Evolutionary conservation across 2,329 filamentous ascomycete genomes (phyloP), one percentile per base, ranked within the genome.

Genomic region (Gnomoniopsis sp.): DNA sequence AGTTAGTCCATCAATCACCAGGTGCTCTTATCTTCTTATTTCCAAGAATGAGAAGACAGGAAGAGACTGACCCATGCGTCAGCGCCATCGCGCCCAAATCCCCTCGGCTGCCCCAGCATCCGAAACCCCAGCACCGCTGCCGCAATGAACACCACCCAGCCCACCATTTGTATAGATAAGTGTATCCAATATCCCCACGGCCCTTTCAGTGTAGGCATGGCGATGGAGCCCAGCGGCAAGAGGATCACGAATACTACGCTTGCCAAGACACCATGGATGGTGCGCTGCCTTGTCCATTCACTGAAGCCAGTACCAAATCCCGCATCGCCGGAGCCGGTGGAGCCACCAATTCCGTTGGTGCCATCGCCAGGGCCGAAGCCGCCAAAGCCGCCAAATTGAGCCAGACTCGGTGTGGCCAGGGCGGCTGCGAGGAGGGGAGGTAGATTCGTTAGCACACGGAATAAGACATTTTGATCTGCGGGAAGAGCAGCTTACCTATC

Each of bases 71-170:
- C 71, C 65, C 57, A 76, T 74, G 59, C 76, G 49, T 38, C 22
- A 53, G 3, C 15, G 12, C 51, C 21, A 26, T 62, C 70, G 2
- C 66, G 65, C 0, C 65, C 65, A 1, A 62, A 59, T 11, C 66
- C 69, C 0, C 63, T 66, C 2, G 77, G 65, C 4, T 65, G 66
- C 10, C 59, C 59, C 0, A 75, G 69, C 2, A 81, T 64, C 30
- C 72, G 73, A n/a, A 81, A 68, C 1, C 78, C 79, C 30, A 81
- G 44, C 0, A 66, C 77, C 0, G 73, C 74, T 3, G 68, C 77
- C 3, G 71, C 71, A 2, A 77, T 58, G 52, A 72, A 79, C 1
- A 77, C 38, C 3, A 69, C 22, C 50, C 70, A 72, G 1, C 72
- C 74, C 2, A 76, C 6, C 10, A 71, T 26, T 65, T 81, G 78